Conservation (phyloP, 73 alveolate genomes). For the Urostyla sp. region DNA sequence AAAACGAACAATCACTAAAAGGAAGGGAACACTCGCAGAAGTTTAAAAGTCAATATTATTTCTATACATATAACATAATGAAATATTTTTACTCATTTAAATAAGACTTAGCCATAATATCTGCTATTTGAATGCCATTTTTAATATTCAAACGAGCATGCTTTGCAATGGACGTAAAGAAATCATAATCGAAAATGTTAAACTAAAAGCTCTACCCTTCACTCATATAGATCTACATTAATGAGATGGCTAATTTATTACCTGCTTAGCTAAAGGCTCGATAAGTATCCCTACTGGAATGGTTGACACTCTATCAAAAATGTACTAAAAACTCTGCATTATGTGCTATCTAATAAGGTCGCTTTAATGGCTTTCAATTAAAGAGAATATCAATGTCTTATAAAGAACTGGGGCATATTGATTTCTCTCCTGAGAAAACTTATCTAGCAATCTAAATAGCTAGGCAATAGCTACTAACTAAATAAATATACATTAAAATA, state of each 20-base stretch:
- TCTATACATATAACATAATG: too few relatives aligned
- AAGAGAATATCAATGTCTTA: conserved; percentile 61
- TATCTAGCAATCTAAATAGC: conserved; percentile 53
- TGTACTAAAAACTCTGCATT: conserved; percentile 52
- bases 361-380: conserved; percentile 67
- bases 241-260: too few relatives aligned
- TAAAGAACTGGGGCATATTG: conserved; percentile 58
- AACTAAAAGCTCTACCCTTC: conserved; percentile 57
- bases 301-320: conserved; percentile 62
- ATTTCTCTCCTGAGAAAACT: conserved; percentile 56
- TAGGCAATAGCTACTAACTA: conserved; percentile 52
- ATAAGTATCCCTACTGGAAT: conserved; percentile 76
- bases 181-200: conserved; percentile 72
- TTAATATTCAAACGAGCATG: conserved; percentile 69
- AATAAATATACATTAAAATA: neutral
- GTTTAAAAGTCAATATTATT: conserved; percentile 38
- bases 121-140: conserved; percentile 63
- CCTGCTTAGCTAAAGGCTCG: conserved; percentile 70
- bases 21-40: conserved; percentile 48
- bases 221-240: conserved; percentile 38
- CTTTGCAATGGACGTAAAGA: conserved; percentile 61
- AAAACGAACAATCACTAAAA: conserved; percentile 45
- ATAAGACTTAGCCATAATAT: conserved; percentile 68
- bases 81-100: conserved; percentile 53
- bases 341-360: conserved; percentile 53